Conservation (phyloP, 148 eudicot genomes). For the Rhododendron simsii region DNA sequence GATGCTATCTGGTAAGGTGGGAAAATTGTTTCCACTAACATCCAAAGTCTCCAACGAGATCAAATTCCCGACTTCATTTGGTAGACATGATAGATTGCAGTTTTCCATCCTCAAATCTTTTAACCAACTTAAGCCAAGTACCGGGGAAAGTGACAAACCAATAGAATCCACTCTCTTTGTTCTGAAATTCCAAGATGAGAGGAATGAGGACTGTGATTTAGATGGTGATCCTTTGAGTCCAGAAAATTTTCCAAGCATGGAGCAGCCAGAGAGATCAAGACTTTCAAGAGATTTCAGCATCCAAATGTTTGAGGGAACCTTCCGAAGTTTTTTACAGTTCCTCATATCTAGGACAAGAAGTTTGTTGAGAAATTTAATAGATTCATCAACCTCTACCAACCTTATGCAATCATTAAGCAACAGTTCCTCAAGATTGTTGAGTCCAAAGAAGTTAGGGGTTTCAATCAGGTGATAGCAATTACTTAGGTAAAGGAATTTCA, state of each 20-base stretch:
- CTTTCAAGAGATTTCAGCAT: not conserved
- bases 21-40: not conserved
- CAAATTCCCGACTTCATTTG: not conserved
- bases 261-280: not conserved
- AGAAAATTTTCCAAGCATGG: not conserved
- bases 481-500: too few species aligned
- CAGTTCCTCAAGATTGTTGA: too few species aligned
- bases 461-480: too few species aligned
- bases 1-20: not conserved
- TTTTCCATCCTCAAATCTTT: not conserved
- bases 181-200: not conserved
- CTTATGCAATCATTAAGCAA: not conserved
- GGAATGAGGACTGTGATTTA: not conserved
- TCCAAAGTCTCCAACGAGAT: not conserved
- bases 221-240: not conserved
- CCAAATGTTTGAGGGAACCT: not conserved
- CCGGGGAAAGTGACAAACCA: too few species aligned
- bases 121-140: too few species aligned
- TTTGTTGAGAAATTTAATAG: not conserved
- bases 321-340: not conserved
- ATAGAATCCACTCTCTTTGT: not conserved
- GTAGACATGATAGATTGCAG: not conserved
- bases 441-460: too few species aligned
- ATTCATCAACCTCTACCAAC: slow-evolving; percentile 5
- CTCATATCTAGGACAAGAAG: not conserved